These are phyloP conservation scores for Macroventuria anomochaeta DNA, from an alignment of 2,329 filamentous ascomycete genomes.

Conservation along the genomic window DNA sequence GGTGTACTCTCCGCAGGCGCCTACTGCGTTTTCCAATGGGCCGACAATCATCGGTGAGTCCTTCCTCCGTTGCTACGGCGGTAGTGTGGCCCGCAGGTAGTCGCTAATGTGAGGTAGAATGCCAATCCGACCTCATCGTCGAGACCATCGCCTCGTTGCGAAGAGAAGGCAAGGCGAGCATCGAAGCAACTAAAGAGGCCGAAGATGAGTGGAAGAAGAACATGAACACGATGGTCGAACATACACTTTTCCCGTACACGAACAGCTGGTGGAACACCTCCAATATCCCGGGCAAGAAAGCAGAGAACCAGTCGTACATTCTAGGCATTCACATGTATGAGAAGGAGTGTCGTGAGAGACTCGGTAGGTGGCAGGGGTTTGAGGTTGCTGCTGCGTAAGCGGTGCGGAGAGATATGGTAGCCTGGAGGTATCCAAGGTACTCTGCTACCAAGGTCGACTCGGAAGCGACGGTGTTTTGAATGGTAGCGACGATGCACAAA, in stretches of 20 bases:
- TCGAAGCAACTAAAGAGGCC: slow-evolving; percentile 48
- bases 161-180: slow-evolving; percentile 34
- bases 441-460: too few species aligned
- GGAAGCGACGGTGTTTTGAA: too few species aligned
- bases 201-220: slow-evolving; percentile 49
- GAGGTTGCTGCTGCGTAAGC: slow-evolving; percentile 21
- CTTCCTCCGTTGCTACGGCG: background rate
- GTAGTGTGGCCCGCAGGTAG: background rate
- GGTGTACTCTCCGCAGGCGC: slow-evolving; percentile 53
- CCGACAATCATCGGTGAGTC: slow-evolving; percentile 45
- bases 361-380: slow-evolving; percentile 34
- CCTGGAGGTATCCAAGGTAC: too few species aligned
- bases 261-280: slow-evolving; percentile 52
- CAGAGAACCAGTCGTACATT: slow-evolving; percentile 50
- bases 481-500: too few species aligned
- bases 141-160: slow-evolving; percentile 45
- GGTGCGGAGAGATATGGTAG: too few species aligned
- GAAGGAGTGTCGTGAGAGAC: slow-evolving; percentile 24
- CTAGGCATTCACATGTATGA: slow-evolving; percentile 40
- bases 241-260: slow-evolving; percentile 48
- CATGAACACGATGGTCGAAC: slow-evolving; percentile 42
- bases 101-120: slow-evolving; percentile 25
- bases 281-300: slow-evolving; percentile 52
- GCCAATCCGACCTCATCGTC: slow-evolving; percentile 50
- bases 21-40: slow-evolving; percentile 54